Conservation (phyloP, 176 grass and related monocot species). For the Aegilops longissima region DNA sequence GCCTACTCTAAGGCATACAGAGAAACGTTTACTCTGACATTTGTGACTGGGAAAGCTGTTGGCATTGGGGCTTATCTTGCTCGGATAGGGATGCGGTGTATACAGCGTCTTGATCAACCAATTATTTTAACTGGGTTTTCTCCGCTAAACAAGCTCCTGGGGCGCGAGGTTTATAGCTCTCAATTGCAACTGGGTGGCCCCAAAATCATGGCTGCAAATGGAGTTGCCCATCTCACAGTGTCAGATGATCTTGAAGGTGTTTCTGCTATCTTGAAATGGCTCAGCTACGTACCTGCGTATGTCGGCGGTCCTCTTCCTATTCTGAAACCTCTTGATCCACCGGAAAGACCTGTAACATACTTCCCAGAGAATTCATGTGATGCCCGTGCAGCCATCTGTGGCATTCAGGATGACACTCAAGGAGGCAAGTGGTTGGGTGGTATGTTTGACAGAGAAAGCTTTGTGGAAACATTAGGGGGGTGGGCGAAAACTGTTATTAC, state of each 20-base stretch:
- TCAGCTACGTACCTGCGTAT: constrained; percentile 93
- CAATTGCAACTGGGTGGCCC: constrained; percentile 98
- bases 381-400: constrained; percentile 84
- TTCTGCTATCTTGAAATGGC: constrained; percentile 95
- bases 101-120: constrained; percentile 94
- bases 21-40: constrained; percentile 94
- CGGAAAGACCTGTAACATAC: constrained; percentile 74
- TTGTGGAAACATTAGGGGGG: constrained; percentile 91
- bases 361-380: constrained; percentile 90
- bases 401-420: constrained; percentile 47
- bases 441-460: constrained; percentile 94
- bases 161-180: constrained; percentile 95
- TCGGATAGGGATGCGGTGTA: constrained; percentile 93
- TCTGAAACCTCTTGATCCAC: constrained; percentile 76
- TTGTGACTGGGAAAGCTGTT: constrained; percentile 91
- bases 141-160: constrained; percentile 91
- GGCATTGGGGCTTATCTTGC: constrained; percentile 98
- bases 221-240: constrained; percentile 93
- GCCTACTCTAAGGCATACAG: constrained; percentile 94
- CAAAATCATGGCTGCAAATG: constrained; percentile 99
- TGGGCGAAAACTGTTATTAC: constrained; percentile 99
- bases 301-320: constrained; percentile 91
- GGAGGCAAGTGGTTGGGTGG: constrained; percentile 86
- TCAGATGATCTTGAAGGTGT: constrained; percentile 97
- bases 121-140: constrained; percentile 96